These are phyloP conservation scores for Niebla homalea DNA, from an alignment of 495 filamentous ascomycete genomes.

Conservation along the genomic window DNA sequence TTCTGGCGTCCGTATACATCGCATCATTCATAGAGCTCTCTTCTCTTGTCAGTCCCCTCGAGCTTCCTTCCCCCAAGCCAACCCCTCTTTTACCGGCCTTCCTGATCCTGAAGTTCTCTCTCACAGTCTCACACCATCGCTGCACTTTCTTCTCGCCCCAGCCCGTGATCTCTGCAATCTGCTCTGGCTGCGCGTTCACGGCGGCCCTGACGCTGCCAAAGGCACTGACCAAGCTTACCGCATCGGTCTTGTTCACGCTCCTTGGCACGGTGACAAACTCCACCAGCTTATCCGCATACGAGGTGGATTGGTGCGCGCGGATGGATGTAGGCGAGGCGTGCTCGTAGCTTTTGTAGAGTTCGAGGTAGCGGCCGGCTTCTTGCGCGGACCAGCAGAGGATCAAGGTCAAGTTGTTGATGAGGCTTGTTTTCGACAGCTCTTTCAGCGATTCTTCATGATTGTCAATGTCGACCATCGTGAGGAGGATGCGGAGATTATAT, in stretches of 20 bases:
- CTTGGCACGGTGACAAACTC: constrained; percentile 87
- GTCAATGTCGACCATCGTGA: constrained; percentile 86
- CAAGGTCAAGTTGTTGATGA: constrained; percentile 83
- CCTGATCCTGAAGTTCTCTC: constrained; percentile 69
- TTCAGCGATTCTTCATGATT: constrained; percentile 69
- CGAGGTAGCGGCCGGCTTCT: constrained; percentile 85
- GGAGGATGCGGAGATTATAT: constrained; percentile 70
- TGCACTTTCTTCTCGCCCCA: constrained; percentile 95
- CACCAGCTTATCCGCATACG: constrained; percentile 77
- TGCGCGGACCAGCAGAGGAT: constrained; percentile 88
- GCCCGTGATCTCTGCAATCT: constrained; percentile 65
- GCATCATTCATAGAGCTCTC: constrained; percentile 17
- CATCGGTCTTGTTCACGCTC: constrained; percentile 88
- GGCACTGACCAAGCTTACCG: constrained; percentile 68
- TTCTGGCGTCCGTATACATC: constrained; percentile 8
- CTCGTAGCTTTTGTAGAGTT: constrained; percentile 87
- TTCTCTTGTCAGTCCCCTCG: constrained; percentile 13
- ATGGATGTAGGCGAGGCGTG: constrained; percentile 71
- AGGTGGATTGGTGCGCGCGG: constrained; percentile 63
- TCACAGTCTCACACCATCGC: constrained; percentile 64
- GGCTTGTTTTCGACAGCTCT: constrained; percentile 75
- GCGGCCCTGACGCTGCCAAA: constrained; percentile 82
- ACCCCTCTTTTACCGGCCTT: constrained; percentile 46
- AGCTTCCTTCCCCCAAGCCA: constrained; percentile 18
- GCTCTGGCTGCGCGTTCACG: constrained; percentile 75